Percentiles rank a stretch among this genome's conserved stretches.
Evolutionary conservation across 2,329 filamentous ascomycete genomes (phyloP).

Genomic region (Lasiodiplodia sp.): DNA sequence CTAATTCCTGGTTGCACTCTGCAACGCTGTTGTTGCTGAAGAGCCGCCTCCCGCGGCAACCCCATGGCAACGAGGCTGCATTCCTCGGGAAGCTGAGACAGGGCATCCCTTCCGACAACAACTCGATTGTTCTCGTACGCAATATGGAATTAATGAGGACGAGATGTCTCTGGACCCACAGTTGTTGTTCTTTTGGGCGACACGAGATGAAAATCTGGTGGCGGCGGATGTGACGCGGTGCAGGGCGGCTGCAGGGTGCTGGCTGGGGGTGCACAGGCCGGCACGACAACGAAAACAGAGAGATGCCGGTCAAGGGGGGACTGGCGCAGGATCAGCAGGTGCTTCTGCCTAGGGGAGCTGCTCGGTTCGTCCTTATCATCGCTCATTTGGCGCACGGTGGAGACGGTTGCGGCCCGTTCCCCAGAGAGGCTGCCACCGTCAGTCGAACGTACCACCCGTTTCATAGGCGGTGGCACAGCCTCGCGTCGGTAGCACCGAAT

Average conservation of each 20-base stretch:
- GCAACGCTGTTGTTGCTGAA: background rate
- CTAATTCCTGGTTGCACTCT: background rate
- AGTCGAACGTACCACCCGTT: constrained; percentile 7
- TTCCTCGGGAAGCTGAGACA: constrained; percentile 6
- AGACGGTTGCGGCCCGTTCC: constrained; percentile 12
- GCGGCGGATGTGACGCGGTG: constrained; percentile 24
- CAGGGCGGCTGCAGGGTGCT: constrained; percentile 16
- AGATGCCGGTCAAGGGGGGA: background rate
- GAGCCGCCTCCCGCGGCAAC: background rate
- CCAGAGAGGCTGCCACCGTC: background rate
- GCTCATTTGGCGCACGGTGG: background rate
- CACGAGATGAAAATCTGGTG: constrained; percentile 13
- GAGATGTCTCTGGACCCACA: background rate
- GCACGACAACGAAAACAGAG: background rate
- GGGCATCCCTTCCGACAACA: background rate
- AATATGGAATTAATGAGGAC: background rate
- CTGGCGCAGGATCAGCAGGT: background rate
- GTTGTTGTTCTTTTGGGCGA: background rate
- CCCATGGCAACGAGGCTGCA: constrained; percentile 9
- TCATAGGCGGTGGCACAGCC: constrained; percentile 19
- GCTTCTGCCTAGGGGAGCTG: background rate
- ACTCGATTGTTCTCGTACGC: background rate
- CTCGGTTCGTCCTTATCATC: constrained; percentile 3
- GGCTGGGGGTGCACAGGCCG: background rate
- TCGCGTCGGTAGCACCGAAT: constrained; percentile 17